Conservation (phyloP, 2,329 filamentous ascomycete species). For the Claviceps maximensis region DNA sequence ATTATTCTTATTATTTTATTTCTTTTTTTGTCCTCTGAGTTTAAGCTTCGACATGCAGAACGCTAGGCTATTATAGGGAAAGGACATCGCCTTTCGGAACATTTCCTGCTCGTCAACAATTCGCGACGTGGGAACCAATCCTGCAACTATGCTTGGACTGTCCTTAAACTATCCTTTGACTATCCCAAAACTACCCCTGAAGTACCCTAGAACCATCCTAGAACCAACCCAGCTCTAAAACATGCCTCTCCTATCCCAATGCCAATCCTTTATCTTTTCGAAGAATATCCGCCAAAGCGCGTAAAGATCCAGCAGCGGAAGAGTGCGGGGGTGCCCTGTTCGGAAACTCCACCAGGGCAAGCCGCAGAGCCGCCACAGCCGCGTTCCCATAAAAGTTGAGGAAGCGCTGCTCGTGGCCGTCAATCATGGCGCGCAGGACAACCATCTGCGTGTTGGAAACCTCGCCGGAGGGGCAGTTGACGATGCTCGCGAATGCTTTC, state of each 20-base stretch:
- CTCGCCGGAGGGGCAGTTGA: conserved; percentile 57
- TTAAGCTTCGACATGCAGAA: too few relatives aligned
- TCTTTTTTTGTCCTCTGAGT: too few relatives aligned
- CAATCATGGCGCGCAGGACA: conserved; percentile 58
- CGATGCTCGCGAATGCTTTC: conserved; percentile 60
- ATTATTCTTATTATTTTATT: too few relatives aligned
- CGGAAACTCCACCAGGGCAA: conserved; percentile 65
- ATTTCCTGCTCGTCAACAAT: too few relatives aligned
- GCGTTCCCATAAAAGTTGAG: conserved; percentile 69
- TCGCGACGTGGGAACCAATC: too few relatives aligned
- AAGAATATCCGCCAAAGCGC: conserved; percentile 41
- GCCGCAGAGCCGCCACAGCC: conserved; percentile 55
- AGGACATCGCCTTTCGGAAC: too few relatives aligned
- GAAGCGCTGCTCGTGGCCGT: conserved; percentile 61
- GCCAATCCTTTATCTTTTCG: conserved; percentile 35
- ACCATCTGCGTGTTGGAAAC: conserved; percentile 62
- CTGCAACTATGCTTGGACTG: too few relatives aligned
- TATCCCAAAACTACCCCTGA: too few relatives aligned
- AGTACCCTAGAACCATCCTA: too few relatives aligned
- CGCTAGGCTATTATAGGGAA: too few relatives aligned
- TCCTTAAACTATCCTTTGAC: too few relatives aligned
- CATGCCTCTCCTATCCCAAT: conserved; percentile 26
- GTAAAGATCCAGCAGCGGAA: conserved; percentile 36
- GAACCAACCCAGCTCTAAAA: too few relatives aligned
- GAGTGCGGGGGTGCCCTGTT: conserved; percentile 33